These are phyloP conservation scores for Xylaria sp. DNA, from an alignment of 2,329 filamentous ascomycete genomes.

Conservation along the genomic window DNA sequence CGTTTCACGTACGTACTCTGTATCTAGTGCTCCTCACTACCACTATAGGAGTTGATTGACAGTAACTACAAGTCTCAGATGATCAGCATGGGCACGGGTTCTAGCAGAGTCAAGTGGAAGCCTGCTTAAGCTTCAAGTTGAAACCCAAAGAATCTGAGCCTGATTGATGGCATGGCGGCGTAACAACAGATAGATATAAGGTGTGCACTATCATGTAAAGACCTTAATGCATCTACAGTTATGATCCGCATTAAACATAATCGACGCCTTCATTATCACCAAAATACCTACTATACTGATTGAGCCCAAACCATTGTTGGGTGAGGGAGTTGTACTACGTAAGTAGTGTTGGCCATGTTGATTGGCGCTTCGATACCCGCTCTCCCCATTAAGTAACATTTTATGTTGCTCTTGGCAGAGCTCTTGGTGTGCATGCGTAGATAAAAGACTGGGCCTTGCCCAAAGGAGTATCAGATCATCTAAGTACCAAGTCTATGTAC, in stretches of 20 bases:
- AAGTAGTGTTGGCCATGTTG: background rate
- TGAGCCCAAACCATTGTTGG: too few relatives aligned
- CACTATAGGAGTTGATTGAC: too few relatives aligned
- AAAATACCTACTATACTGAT: too few relatives aligned
- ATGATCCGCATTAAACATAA: conserved; percentile 26
- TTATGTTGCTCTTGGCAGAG: too few relatives aligned
- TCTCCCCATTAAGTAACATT: background rate
- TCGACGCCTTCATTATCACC: too few relatives aligned
- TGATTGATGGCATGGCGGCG: too few relatives aligned
- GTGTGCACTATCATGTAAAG: too few relatives aligned
- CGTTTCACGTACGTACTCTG: too few relatives aligned
- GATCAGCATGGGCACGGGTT: background rate
- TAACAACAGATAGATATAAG: too few relatives aligned
- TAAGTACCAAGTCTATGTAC: background rate
- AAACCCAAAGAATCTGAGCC: background rate
- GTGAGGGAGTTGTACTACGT: too few relatives aligned
- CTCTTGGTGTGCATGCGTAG: background rate
- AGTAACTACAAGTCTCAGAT: too few relatives aligned
- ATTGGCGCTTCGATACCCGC: background rate
- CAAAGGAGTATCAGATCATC: background rate
- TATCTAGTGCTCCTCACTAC: too few relatives aligned
- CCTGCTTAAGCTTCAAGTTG: background rate
- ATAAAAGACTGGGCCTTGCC: background rate
- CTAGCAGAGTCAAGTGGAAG: background rate
- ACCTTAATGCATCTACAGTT: conserved; percentile 16